phyloP scores from a whole-genome alignment of 352 stramenopile species.

The Albugo candida region DNA sequence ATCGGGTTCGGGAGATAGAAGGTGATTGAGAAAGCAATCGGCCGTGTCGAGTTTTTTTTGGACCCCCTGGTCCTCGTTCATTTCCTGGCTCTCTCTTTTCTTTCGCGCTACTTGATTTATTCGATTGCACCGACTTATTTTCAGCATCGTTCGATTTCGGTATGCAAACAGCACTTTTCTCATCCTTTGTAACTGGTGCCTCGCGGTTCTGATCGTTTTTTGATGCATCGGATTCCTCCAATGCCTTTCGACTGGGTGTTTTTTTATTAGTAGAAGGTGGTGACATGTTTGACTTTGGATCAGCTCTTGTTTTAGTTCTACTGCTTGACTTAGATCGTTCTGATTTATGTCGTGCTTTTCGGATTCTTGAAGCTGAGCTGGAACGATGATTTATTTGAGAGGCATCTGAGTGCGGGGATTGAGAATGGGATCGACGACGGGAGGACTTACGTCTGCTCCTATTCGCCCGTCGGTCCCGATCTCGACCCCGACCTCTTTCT shows the following conservation, averaged over 20 bases:
- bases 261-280: neutral
- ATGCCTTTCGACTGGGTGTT: neutral
- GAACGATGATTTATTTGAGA: constrained; percentile 30
- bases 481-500: constrained; percentile 5
- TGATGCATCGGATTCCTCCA: neutral
- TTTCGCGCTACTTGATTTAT: neutral
- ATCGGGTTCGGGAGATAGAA: constrained; percentile 13
- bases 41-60: constrained; percentile 24
- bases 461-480: neutral
- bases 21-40: constrained; percentile 20
- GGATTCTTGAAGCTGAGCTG: constrained; percentile 31
- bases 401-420: constrained; percentile 28
- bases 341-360: constrained; percentile 8
- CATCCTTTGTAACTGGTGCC: neutral
- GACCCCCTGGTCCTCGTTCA: constrained; percentile 16
- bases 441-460: constrained; percentile 6
- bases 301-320: neutral
- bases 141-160: neutral
- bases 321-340: neutral
- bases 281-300: neutral
- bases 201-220: neutral
- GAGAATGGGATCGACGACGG: constrained; percentile 11
- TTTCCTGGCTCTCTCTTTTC: constrained; percentile 7
- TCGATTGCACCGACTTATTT: neutral
- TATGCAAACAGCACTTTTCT: neutral